These are phyloP conservation scores for Rickenella mellea DNA, from an alignment of 768 basidiomycete genomes.

Conservation along the genomic window DNA sequence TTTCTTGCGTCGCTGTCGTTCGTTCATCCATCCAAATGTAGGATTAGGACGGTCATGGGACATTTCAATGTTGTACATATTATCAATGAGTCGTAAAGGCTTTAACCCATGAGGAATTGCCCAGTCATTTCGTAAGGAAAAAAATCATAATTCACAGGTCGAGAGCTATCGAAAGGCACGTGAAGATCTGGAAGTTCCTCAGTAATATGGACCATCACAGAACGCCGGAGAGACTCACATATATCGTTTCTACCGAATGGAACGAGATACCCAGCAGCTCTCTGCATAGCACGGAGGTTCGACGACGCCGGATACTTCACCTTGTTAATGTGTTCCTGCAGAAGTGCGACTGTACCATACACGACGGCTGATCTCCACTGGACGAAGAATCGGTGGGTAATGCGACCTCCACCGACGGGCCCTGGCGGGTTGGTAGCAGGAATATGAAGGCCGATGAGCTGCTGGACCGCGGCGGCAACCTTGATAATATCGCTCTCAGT, in stretches of 20 bases:
- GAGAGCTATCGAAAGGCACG: no score
- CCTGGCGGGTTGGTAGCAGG: slow-evolving; percentile 1
- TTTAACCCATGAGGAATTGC: no score
- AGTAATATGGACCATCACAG: no score
- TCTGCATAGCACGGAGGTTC: neutral
- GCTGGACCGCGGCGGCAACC: slow-evolving; percentile 6
- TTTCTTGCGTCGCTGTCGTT: no score
- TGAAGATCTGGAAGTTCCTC: no score
- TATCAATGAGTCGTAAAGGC: no score
- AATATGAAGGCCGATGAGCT: slow-evolving; percentile 2
- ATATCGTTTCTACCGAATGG: neutral
- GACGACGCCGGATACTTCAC: neutral
- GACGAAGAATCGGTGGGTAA: slow-evolving; percentile 3
- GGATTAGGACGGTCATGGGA: no score
- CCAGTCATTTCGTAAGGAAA: no score
- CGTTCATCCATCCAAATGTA: no score
- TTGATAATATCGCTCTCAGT: neutral
- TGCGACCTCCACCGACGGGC: slow-evolving; percentile 1
- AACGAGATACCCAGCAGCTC: neutral
- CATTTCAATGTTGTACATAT: no score
- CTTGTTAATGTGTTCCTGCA: slow-evolving; percentile 3
- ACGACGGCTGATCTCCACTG: neutral
- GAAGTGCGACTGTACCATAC: neutral
- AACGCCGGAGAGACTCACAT: no score
- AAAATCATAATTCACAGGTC: no score